These are phyloP conservation scores for Nymphaea colorata DNA, from an alignment of 164 flowering plant genomes.

Conservation along the genomic window DNA sequence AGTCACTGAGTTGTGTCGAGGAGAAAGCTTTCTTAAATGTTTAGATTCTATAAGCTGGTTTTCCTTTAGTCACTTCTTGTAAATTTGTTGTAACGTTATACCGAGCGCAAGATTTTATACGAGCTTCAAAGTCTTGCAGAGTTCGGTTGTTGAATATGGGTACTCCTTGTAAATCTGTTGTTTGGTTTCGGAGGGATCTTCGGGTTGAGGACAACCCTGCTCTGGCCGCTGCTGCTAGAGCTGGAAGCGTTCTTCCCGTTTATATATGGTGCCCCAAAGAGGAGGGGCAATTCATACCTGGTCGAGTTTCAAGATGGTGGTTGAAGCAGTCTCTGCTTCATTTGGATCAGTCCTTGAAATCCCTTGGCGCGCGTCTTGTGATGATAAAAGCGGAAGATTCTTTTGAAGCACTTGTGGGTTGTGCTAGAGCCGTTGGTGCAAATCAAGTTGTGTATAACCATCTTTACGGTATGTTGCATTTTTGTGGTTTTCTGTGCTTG, in stretches of 20 bases:
- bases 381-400: conserved; percentile 57
- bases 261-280: conserved; percentile 93
- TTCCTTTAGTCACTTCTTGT: neutral
- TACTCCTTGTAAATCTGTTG: conserved; percentile 39
- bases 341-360: conserved; percentile 56
- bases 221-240: conserved; percentile 70
- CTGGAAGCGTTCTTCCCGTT: conserved; percentile 63
- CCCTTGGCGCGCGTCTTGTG: conserved; percentile 62
- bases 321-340: conserved; percentile 74
- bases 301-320: conserved; percentile 97
- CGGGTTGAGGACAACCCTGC: conserved; percentile 96
- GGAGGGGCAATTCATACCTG: conserved; percentile 81
- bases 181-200: conserved; percentile 96
- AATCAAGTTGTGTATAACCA: conserved; percentile 74
- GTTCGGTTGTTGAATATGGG: conserved; percentile 19
- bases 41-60: neutral
- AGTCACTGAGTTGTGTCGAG: too few relatives aligned
- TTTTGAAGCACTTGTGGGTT: conserved; percentile 49
- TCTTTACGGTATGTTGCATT: conserved; percentile 57
- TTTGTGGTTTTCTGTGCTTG: neutral
- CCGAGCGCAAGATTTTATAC: neutral
- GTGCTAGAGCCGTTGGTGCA: conserved; percentile 53
- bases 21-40: too few relatives aligned
- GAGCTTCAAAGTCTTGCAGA: neutral
- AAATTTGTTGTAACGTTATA: neutral